A percentile compares a stretch with the other conserved stretches of the same genome.
phyloP scores from a whole-genome alignment of 169 alveolate species.

The Neospora caninum region DNA sequence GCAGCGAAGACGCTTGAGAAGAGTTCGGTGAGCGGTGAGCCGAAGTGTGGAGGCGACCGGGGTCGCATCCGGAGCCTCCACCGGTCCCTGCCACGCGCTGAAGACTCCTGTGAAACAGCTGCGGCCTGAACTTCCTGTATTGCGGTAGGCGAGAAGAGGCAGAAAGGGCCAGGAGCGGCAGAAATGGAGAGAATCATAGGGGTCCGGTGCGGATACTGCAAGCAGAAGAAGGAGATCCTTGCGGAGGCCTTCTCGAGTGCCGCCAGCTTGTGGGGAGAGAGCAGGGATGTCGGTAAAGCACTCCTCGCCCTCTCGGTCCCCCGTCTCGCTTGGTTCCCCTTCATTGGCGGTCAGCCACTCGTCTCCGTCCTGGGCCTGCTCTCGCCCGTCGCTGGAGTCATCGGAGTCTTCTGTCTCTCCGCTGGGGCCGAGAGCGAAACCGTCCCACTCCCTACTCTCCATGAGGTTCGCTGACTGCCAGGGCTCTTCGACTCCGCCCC shows the following conservation, averaged over 20 bases:
- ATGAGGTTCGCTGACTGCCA: slow-evolving; percentile 1
- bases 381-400: neutral
- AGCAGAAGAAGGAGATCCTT: neutral
- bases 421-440: too few relatives aligned
- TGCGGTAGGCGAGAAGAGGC: slow-evolving; percentile 27
- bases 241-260: neutral
- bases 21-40: neutral
- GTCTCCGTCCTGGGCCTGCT: too few relatives aligned
- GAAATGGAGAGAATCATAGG: slow-evolving; percentile 22
- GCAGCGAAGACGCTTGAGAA: neutral
- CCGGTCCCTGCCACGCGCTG: slow-evolving; percentile 5
- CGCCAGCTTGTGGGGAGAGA: neutral
- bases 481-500: neutral
- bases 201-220: neutral
- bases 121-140: neutral
- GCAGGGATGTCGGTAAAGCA: neutral
- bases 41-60: slow-evolving; percentile 16
- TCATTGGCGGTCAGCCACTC: neutral
- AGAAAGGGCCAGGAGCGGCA: slow-evolving; percentile 14
- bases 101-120: neutral
- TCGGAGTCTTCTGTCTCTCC: too few relatives aligned
- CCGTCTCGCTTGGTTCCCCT: neutral
- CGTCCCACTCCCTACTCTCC: too few relatives aligned
- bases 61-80: neutral
- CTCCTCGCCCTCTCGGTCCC: neutral